Evolutionary conservation across 1,139 yeast species (phyloP).

Genomic region (Kurtzmaniella quercitrusa): DNA sequence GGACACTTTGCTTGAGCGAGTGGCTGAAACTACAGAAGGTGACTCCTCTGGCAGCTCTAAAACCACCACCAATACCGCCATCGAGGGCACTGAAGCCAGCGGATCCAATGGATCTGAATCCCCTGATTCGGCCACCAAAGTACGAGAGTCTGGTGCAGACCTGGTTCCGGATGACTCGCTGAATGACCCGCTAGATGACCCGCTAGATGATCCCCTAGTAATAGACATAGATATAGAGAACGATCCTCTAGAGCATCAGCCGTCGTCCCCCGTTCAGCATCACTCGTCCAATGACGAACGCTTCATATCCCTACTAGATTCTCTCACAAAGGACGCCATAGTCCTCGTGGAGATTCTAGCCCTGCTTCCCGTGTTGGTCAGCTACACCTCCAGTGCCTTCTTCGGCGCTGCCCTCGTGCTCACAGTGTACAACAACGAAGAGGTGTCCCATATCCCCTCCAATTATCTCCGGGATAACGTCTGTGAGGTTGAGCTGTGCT

Average conservation of each 20-base stretch:
- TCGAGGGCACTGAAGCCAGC: not conserved
- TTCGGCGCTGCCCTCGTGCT: slow-evolving; percentile 33
- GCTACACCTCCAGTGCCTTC: slow-evolving; percentile 29
- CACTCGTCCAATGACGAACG: not conserved
- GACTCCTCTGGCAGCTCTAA: not conserved
- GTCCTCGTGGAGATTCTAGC: slow-evolving; percentile 38
- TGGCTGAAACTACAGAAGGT: not conserved
- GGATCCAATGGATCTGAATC: not conserved
- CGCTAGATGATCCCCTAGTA: not conserved
- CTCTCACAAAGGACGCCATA: slow-evolving; percentile 30
- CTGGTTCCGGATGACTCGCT: no score
- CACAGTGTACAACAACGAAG: slow-evolving; percentile 13
- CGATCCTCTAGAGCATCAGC: not conserved
- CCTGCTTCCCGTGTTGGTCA: slow-evolving; percentile 35
- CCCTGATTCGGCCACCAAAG: no score
- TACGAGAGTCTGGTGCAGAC: no score
- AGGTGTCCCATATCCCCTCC: slow-evolving; percentile 18
- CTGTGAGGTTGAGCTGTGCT: slow-evolving; percentile 18
- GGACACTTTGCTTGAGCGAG: slow-evolving; percentile 17
- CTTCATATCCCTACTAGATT: slow-evolving; percentile 23
- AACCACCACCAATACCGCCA: not conserved
- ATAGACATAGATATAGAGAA: slow-evolving; percentile 5
- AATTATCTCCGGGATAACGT: slow-evolving; percentile 17
- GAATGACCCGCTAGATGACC: no score
- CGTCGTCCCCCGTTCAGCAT: not conserved